Evolutionary conservation across 75 land plant species (phyloP).

Genomic region (Adiantum capillusveneris): DNA sequence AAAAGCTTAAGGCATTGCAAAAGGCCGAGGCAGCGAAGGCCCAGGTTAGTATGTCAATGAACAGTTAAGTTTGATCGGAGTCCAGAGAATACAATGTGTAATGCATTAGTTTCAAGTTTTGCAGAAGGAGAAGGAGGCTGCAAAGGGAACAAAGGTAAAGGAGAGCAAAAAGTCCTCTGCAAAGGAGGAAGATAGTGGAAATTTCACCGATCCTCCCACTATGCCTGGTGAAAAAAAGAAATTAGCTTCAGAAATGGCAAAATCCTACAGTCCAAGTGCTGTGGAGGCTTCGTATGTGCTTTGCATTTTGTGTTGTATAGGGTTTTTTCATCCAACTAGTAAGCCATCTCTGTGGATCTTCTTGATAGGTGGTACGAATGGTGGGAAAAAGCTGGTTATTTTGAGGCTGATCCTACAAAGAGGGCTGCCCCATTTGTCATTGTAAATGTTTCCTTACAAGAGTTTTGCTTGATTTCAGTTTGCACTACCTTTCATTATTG

Average conservation of each 20-base stretch:
- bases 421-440: conserved; percentile 69
- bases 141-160: conserved; percentile 53
- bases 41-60: conserved; percentile 22
- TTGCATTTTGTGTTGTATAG: no score
- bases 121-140: conserved; percentile 45
- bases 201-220: conserved; percentile 66
- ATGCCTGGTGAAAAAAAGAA: conserved; percentile 68
- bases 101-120: no score
- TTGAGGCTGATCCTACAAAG: conserved; percentile 66
- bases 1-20: conserved; percentile 63
- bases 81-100: neutral
- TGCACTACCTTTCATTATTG: neutral
- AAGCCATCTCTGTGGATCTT: neutral
- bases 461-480: neutral
- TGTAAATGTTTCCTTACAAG: conserved; percentile 28
- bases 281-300: conserved; percentile 74
- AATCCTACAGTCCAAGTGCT: conserved; percentile 65
- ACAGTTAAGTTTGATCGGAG: neutral
- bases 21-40: conserved; percentile 56
- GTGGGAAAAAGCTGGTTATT: conserved; percentile 81
- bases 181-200: conserved; percentile 46
- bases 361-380: conserved; percentile 73
- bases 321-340: neutral
- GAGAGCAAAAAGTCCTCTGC: conserved; percentile 35
- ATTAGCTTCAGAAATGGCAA: conserved; percentile 70